These are phyloP conservation scores for Ichthyophthirius multifiliis DNA, from an alignment of 169 alveolate species.

Conservation along the genomic window DNA sequence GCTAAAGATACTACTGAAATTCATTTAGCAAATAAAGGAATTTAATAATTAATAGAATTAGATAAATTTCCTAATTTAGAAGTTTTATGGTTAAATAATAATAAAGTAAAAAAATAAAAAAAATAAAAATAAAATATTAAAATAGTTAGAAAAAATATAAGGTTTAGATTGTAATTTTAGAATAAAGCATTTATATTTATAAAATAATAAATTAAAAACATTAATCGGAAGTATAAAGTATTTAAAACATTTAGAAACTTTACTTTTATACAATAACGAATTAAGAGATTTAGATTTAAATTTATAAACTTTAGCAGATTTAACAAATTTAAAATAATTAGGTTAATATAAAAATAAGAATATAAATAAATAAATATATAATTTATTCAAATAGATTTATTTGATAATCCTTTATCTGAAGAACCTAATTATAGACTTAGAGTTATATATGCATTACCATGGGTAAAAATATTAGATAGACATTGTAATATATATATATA, in stretches of 20 bases:
- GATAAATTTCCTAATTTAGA: slow-evolving; percentile 82
- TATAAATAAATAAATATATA: neutral
- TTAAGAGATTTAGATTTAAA: slow-evolving; percentile 77
- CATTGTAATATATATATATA: no score
- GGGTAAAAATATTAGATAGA: slow-evolving; percentile 73
- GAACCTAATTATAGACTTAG: slow-evolving; percentile 85
- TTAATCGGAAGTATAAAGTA: slow-evolving; percentile 66
- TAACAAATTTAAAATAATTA: slow-evolving; percentile 60
- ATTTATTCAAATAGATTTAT: slow-evolving; percentile 52
- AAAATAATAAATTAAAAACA: slow-evolving; percentile 65
- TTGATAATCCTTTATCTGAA: slow-evolving; percentile 85
- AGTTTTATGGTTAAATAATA: slow-evolving; percentile 82
- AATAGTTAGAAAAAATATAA: slow-evolving; percentile 50
- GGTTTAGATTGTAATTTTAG: slow-evolving; percentile 73
- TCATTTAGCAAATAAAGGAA: slow-evolving; percentile 65
- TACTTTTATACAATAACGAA: slow-evolving; percentile 66
- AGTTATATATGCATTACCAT: slow-evolving; percentile 74
- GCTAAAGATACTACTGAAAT: slow-evolving; percentile 82
- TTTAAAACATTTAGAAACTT: slow-evolving; percentile 74
- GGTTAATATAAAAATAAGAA: neutral
- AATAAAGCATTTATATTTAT: slow-evolving; percentile 71
- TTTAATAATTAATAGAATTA: slow-evolving; percentile 60
- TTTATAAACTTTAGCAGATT: slow-evolving; percentile 50
- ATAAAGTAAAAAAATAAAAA: slow-evolving; percentile 44
- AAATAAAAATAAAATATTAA: neutral